These are phyloP conservation scores for Colletotrichum lupini DNA, from an alignment of 2,329 filamentous ascomycete genomes.

Conservation along the genomic window DNA sequence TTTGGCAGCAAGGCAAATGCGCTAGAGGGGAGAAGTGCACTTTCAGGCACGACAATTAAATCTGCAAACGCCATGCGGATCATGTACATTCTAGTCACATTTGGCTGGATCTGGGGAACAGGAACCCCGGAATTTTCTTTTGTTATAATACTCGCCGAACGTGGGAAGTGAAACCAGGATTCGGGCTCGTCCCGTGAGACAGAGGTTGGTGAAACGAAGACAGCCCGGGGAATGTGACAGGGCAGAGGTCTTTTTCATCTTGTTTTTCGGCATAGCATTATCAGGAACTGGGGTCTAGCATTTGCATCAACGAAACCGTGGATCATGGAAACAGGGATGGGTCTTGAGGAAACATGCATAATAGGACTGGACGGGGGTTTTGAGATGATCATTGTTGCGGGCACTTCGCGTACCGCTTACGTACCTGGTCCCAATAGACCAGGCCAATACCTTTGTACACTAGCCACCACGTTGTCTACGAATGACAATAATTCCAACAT, in stretches of 20 bases:
- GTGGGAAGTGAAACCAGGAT: not conserved
- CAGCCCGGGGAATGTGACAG: not conserved
- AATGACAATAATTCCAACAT: conserved; percentile 7
- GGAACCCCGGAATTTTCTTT: not conserved
- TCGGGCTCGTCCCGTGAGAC: not conserved
- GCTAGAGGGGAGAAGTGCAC: conserved; percentile 80
- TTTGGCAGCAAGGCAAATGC: conserved; percentile 78
- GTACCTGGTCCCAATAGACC: not conserved
- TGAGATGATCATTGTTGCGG: not conserved
- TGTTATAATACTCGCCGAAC: not conserved
- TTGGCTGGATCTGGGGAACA: not conserved
- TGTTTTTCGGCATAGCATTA: conserved; percentile 29
- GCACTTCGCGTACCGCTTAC: not conserved
- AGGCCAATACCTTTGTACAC: conserved; percentile 14
- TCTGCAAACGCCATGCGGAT: not conserved
- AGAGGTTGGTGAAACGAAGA: not conserved
- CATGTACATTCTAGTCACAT: conserved; percentile 5
- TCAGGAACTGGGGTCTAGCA: conserved; percentile 6
- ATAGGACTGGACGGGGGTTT: not conserved
- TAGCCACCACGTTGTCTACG: conserved; percentile 10
- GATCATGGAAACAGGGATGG: not conserved
- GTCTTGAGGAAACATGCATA: conserved; percentile 18
- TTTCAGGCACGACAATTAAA: conserved; percentile 71
- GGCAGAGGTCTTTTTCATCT: not conserved
- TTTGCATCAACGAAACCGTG: conserved; percentile 25